Conservation (phyloP, 2,329 filamentous ascomycete genomes). For the Hypoxylon sp. region DNA sequence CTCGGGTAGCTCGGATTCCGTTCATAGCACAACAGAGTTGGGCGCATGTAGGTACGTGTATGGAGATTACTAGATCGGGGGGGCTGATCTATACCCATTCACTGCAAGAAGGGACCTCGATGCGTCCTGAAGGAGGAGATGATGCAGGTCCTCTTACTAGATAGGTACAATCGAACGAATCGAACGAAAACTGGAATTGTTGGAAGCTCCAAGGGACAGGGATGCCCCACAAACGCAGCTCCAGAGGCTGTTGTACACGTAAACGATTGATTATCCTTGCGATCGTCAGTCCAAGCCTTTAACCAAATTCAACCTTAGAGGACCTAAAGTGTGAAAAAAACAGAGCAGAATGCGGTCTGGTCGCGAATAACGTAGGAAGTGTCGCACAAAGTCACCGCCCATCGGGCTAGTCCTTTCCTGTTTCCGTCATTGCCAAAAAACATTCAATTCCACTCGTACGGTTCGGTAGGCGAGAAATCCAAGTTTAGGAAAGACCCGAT, state of each 20-base stretch:
- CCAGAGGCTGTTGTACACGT: slow-evolving; percentile 39
- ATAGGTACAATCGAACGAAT: slow-evolving; percentile 19
- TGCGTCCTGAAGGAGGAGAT: slow-evolving; percentile 18
- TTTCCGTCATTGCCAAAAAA: slow-evolving; percentile 27
- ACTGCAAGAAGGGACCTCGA: slow-evolving; percentile 42
- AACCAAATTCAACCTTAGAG: slow-evolving; percentile 24
- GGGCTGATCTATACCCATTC: slow-evolving; percentile 32
- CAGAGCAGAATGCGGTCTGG: not conserved
- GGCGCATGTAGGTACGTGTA: slow-evolving; percentile 19
- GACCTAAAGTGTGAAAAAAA: not conserved
- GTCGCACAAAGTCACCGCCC: slow-evolving; percentile 31
- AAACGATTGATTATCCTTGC: slow-evolving; percentile 36
- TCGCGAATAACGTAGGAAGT: slow-evolving; percentile 20
- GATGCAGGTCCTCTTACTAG: slow-evolving; percentile 39
- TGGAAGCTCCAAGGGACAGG: slow-evolving; percentile 23
- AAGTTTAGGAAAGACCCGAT: slow-evolving; percentile 41
- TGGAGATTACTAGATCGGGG: slow-evolving; percentile 33
- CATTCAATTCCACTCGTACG: slow-evolving; percentile 5
- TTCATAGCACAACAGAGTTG: slow-evolving; percentile 12
- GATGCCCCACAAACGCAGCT: slow-evolving; percentile 36
- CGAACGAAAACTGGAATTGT: slow-evolving; percentile 41
- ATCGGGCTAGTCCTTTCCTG: slow-evolving; percentile 25
- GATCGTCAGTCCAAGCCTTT: slow-evolving; percentile 33
- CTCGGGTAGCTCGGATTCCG: slow-evolving; percentile 27
- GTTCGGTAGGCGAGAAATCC: slow-evolving; percentile 18